These are phyloP conservation scores for Styphnolobium japonicum DNA, from an alignment of 306 rosid species.

Conservation along the genomic window DNA sequence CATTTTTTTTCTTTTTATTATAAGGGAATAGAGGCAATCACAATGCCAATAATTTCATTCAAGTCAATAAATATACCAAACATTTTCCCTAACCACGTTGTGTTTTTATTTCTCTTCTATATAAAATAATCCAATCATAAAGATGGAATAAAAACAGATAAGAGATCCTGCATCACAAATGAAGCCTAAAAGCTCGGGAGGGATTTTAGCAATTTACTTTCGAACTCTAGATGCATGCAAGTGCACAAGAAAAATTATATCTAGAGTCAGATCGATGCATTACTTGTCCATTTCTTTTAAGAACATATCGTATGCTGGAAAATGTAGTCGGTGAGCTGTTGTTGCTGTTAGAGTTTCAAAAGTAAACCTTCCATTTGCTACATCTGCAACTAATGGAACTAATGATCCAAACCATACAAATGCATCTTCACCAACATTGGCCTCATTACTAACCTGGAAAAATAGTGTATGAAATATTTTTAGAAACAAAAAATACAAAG, in stretches of 20 bases:
- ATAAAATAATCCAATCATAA: no score
- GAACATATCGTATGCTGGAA: conserved; percentile 75
- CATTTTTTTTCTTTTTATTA: neutral
- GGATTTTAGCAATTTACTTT: neutral
- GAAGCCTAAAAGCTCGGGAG: neutral
- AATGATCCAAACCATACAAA: conserved; percentile 86
- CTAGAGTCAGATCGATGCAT: conserved; percentile 11
- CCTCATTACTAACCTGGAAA: conserved; percentile 59
- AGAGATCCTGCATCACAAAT: neutral
- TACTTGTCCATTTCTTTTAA: conserved; percentile 77
- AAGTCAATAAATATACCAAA: neutral
- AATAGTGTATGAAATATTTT: neutral
- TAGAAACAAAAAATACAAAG: neutral
- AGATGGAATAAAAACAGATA: neutral
- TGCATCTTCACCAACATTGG: conserved; percentile 83
- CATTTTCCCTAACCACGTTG: neutral
- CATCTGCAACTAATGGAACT: conserved; percentile 66
- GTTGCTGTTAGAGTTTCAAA: conserved; percentile 81
- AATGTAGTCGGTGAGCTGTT: conserved; percentile 72
- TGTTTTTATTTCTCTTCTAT: neutral
- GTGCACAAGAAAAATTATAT: neutral
- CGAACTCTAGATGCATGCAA: conserved; percentile 9
- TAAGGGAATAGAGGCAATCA: neutral
- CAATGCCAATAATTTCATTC: neutral
- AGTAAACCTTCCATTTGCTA: conserved; percentile 76